Base-by-base conservation (phyloP, 2,329 filamentous ascomycete species). In the Pestalotiopsis sp. region DNA sequence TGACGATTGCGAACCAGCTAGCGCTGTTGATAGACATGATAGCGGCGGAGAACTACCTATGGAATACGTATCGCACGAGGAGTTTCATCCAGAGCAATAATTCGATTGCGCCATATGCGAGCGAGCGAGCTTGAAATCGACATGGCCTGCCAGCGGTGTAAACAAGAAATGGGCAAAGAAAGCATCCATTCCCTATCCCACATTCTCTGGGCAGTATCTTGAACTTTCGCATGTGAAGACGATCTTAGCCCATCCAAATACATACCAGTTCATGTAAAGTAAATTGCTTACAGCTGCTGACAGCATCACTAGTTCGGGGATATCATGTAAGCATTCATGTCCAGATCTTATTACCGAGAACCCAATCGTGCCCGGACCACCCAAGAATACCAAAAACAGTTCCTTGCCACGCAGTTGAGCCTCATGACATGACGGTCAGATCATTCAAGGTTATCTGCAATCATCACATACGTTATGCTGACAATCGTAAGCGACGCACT, bases 401-500 rank as follows among this genome's bases (percentile, higher is more conserved):
- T 36, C 56, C 23, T 36, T 4, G n/a, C 36, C 9, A 13, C 41
- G 6, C 59, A 40, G 4, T 36, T 12, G 59, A 40, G 31, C 27
- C 27, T 31, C 36, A 13, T 62, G 38, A 27, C 57, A 13, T 59
- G 23, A 59, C 23, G 57, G 17, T 52, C 17, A 52, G 45, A 52
- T 52, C 45, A 6, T n/a, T 52, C 7, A 23, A 40, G 13, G 20
- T 64, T 63, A 68, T 9, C 12, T 40, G 59, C 68, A 70, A 14
- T 60, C 13, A 27, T 14, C 25, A 31, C 68, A 70, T 17, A 66
- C 58, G 20, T n/a, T n/a, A 20, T 70, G 68, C 59, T 70, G 68
- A 62, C 68, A 70, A 12, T 20, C 13, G 41, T 31, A 20, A 25
- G 38, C 59, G 38, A 70, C 49, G 36, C 68, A 70, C 36, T 63